phyloP scores from a whole-genome alignment of 2,329 filamentous ascomycete species.

The Myriosclerotinia curreyana region DNA sequence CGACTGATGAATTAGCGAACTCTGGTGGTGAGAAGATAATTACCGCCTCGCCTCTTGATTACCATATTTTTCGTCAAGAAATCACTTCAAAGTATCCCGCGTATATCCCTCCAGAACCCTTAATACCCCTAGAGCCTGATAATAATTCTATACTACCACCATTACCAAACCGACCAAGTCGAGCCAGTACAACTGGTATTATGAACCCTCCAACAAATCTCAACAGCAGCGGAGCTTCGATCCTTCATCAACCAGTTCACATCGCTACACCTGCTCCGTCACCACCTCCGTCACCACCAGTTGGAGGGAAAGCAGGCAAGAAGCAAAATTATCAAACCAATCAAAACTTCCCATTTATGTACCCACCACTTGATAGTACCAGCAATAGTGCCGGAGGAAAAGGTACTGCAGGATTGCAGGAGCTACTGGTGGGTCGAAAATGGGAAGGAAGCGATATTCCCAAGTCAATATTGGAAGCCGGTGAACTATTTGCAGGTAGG shows the following conservation, averaged over 20 bases:
- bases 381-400: conserved; percentile 92
- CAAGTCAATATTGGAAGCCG: conserved; percentile 90
- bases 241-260: conserved; percentile 92
- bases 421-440: conserved; percentile 72
- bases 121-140: conserved; percentile 83
- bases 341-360: conserved; percentile 97
- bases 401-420: conserved; percentile 75
- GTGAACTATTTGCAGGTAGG: conserved; percentile 82
- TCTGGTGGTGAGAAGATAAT: conserved; percentile 63
- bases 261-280: conserved; percentile 98
- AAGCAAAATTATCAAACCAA: conserved; percentile 99
- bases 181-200: conserved; percentile 60
- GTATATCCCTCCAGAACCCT: conserved; percentile 81
- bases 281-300: conserved; percentile 82
- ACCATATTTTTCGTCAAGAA: conserved; percentile 93
- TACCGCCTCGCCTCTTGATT: conserved; percentile 90
- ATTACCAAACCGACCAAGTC: conserved; percentile 69
- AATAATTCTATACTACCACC: conserved; percentile 89
- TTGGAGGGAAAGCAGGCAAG: conserved; percentile 89
- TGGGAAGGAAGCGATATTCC: conserved; percentile 96
- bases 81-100: conserved; percentile 97
- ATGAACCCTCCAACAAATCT: conserved; percentile 53
- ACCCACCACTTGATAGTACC: conserved; percentile 83
- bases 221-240: conserved; percentile 66
- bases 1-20: conserved; percentile 55